A percentile compares a stretch with the other conserved stretches of the same genome.
These are phyloP conservation scores for Hypoxylon sp. DNA, from an alignment of 2,329 filamentous ascomycete species.

Conservation along the genomic window DNA sequence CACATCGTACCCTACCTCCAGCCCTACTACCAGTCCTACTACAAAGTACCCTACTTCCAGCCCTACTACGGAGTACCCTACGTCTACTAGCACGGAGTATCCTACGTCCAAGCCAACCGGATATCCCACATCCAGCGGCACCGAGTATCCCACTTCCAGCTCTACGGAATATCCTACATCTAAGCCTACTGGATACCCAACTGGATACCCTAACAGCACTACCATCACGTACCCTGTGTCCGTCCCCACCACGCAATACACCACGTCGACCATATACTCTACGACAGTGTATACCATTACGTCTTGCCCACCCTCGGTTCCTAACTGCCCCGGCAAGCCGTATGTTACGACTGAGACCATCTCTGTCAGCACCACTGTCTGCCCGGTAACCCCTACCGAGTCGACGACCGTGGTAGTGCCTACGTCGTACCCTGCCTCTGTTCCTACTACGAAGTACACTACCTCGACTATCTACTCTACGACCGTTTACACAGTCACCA, in stretches of 20 bases:
- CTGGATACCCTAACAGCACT: neutral
- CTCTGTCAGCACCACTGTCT: constrained; percentile 27
- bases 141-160: neutral
- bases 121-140: constrained; percentile 8
- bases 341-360: constrained; percentile 30
- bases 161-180: constrained; percentile 6
- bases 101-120: constrained; percentile 8
- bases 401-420: neutral
- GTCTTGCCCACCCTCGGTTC: constrained; percentile 30
- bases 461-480: constrained; percentile 10
- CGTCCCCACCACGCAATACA: constrained; percentile 16
- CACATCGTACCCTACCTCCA: constrained; percentile 5
- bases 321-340: constrained; percentile 31
- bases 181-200: constrained; percentile 10
- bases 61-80: constrained; percentile 9
- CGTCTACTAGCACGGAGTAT: neutral
- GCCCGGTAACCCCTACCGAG: constrained; percentile 22
- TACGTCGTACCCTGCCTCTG: constrained; percentile 11
- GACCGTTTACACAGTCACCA: constrained; percentile 4
- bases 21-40: constrained; percentile 9
- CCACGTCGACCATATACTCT: constrained; percentile 34
- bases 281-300: constrained; percentile 35
- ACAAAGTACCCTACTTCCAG: constrained; percentile 4
- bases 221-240: constrained; percentile 7
- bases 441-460: constrained; percentile 5